These are phyloP conservation scores for Globisporangium nagaii DNA, from an alignment of 352 stramenopile species.

Conservation along the genomic window DNA sequence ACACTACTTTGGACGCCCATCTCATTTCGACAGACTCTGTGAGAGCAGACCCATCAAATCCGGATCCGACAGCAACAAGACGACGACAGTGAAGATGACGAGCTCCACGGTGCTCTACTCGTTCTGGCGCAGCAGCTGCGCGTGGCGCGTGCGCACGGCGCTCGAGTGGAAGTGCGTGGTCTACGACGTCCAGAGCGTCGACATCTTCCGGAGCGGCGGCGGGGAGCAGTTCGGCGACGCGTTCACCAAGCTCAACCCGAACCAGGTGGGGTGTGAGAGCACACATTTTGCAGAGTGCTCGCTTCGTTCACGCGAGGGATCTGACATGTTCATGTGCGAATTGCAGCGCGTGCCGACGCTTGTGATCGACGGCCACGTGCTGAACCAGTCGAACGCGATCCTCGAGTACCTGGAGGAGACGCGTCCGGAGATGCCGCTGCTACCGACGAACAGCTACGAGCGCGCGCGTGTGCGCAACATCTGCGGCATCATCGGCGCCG, in stretches of 20 bases:
- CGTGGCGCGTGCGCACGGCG: conserved; percentile 87
- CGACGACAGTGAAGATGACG: conserved; percentile 8
- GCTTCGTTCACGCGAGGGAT: too few species aligned
- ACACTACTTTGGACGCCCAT: too few species aligned
- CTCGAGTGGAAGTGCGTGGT: conserved; percentile 83
- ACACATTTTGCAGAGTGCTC: too few species aligned
- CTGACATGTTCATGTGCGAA: too few species aligned
- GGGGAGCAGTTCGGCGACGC: conserved; percentile 50
- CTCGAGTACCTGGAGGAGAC: conserved; percentile 92
- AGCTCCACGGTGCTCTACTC: conserved; percentile 56
- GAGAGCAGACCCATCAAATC: too few species aligned
- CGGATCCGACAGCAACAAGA: background rate
- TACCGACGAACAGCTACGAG: conserved; percentile 64
- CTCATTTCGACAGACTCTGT: too few species aligned
- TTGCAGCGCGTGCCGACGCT: conserved; percentile 68
- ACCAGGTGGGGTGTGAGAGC: conserved; percentile 54
- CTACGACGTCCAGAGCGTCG: conserved; percentile 73
- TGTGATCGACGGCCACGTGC: conserved; percentile 62
- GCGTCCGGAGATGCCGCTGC: conserved; percentile 55
- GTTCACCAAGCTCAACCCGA: conserved; percentile 62
- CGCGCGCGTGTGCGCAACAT: conserved; percentile 82
- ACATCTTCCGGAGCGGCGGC: conserved; percentile 54
- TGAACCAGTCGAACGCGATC: conserved; percentile 88
- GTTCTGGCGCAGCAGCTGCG: conserved; percentile 88
- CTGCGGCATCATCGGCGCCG: conserved; percentile 86